Evolutionary conservation across 176 grass and related monocot genomes (phyloP), one percentile per base, ranked within the genome.

Genomic region (Dactylis glomerata): DNA sequence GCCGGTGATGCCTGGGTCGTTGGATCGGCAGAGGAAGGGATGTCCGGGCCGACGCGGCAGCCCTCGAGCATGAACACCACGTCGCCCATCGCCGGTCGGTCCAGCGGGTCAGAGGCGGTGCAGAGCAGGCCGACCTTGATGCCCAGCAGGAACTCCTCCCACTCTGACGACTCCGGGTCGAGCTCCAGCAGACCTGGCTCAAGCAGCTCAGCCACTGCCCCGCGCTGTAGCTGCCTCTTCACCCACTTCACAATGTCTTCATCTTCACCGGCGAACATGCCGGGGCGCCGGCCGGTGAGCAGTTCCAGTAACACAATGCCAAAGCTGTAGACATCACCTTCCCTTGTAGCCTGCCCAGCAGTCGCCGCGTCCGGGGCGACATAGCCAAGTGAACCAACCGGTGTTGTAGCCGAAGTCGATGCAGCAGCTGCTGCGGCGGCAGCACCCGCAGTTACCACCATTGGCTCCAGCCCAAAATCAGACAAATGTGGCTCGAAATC

Each of bases 181-280:
- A 99, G 87, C 84, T 99, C 96, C 62, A 99, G 91, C 50, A 99
- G 87, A 27, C 96, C 93, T 0, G 96, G 96, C 88, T 99, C 93
- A 34, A 99, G 73, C 32, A 99, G 88, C 86, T 99, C 96, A 0
- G 93, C 80, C 16, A 99, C 90, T 12, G 94, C 93, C 20, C 96
- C 96, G 30, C 91, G 82, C 86, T 99, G 96, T 82, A 99, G 83
- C 81, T 99, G 96, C 34, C 93, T 73, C 89, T 96, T 99, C 74
- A 99, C 96, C 96, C 96, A 99, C 86, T 99, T 99, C 50, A 99
- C 93, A 38, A 99, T 99, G 85, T 99, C 96, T 76, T 99, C 96
- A 30, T 94, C 96, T 75, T 99, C 96, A 6, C 93, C 96, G 70
- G 93, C 93, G 75, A 99, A 99, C 91, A 95, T 92, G 32, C 93